A percentile compares a stretch with the other conserved stretches of the same genome.
Evolutionary conservation across 495 filamentous ascomycete species (phyloP).

Genomic region (Jackrogersella multiformis): DNA sequence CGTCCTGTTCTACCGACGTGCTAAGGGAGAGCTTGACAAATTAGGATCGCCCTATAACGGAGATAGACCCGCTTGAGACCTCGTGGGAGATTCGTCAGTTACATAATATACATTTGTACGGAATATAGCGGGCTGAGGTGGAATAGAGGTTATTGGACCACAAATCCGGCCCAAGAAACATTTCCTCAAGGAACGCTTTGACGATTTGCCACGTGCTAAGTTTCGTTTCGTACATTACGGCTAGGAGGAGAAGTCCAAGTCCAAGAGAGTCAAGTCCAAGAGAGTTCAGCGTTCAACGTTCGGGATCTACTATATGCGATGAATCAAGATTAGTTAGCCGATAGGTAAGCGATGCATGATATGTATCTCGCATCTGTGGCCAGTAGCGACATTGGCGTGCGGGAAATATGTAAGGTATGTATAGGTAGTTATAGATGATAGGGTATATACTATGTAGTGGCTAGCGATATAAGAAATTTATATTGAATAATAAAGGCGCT

Average conservation of each 20-base stretch:
- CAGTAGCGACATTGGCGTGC: neutral
- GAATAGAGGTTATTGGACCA: constrained; percentile 6
- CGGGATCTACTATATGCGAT: neutral
- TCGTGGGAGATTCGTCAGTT: too few species aligned
- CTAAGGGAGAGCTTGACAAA: constrained; percentile 11
- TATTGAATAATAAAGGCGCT: neutral
- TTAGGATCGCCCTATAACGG: constrained; percentile 19
- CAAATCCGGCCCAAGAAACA: constrained; percentile 2
- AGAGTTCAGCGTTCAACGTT: neutral
- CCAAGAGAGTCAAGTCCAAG: neutral
- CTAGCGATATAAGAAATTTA: constrained; percentile 1
- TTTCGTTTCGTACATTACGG: too few species aligned
- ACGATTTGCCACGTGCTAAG: constrained; percentile 20
- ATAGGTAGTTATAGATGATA: too few species aligned
- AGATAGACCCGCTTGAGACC: constrained; percentile 17
- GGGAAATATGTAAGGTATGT: neutral
- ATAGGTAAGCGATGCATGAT: constrained; percentile 5
- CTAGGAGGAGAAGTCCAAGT: neutral
- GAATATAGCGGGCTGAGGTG: constrained; percentile 10
- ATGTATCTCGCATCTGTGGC: neutral
- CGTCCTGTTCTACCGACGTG: constrained; percentile 31
- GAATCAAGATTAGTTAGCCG: constrained; percentile 11
- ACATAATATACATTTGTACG: neutral
- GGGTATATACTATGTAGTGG: too few species aligned
- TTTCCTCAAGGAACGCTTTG: constrained; percentile 1